These are phyloP conservation scores for Dendrobium officinale DNA, from an alignment of 106 monocot species.

Conservation along the genomic window DNA sequence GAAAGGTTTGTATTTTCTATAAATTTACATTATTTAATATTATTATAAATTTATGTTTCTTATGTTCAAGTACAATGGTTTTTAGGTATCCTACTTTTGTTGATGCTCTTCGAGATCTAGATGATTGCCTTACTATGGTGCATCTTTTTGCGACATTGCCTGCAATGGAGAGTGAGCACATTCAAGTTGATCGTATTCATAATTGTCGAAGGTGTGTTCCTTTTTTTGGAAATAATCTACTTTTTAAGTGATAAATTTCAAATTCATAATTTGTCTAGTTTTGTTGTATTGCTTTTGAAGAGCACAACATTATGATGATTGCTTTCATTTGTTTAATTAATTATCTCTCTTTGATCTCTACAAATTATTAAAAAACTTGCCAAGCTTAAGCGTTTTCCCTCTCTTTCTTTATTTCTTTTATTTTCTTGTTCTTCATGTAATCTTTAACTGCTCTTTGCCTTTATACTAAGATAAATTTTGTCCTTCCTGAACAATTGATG, in stretches of 20 bases:
- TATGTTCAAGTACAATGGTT: not conserved
- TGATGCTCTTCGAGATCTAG: constrained; percentile 81
- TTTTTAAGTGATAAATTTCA: not conserved
- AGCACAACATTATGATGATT: not conserved
- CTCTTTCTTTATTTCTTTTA: not conserved
- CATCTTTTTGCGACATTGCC: constrained; percentile 95
- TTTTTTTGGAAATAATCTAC: not conserved
- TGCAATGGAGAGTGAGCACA: constrained; percentile 64
- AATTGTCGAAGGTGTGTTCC: constrained; percentile 67
- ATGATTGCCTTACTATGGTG: constrained; percentile 96
- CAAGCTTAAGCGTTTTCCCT: not conserved
- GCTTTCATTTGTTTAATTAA: not conserved
- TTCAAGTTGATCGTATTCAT: constrained; percentile 85
- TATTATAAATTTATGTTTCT: not conserved
- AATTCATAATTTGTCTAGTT: not conserved
- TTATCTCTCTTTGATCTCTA: not conserved
- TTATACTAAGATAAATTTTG: not conserved
- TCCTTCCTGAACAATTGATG: not conserved
- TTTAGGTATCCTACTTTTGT: constrained; percentile 83
- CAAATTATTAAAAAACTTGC: not conserved
- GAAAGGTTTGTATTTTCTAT: constrained; percentile 45
- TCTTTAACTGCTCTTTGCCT: not conserved
- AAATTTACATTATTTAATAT: not conserved
- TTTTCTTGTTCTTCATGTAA: not conserved
- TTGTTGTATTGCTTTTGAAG: not conserved